phyloP scores from a whole-genome alignment of 306 rosid genomes.

The Coriaria nepalensis region DNA sequence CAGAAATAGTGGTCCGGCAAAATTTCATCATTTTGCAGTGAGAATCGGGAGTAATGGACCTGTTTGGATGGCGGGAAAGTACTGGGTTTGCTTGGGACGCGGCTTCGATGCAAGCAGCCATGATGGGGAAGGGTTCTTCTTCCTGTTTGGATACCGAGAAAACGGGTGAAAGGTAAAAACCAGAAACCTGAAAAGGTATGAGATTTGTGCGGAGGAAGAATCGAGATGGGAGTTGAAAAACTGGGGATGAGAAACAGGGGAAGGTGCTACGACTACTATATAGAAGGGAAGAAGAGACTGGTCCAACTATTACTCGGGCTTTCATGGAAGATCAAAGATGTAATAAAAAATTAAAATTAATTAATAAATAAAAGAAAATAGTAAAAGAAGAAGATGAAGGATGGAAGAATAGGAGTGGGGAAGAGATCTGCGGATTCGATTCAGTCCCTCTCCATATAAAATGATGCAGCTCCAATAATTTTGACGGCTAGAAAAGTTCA shows the following conservation, averaged over 20 bases:
- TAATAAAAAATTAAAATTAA: background rate
- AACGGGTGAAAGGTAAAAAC: conserved; percentile 1
- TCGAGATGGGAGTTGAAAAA: background rate
- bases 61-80: conserved; percentile 32
- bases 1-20: conserved; percentile 26
- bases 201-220: conserved; percentile 8
- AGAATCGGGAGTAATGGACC: conserved; percentile 12
- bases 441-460: too few species aligned
- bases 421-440: too few species aligned
- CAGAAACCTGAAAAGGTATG: conserved; percentile 6
- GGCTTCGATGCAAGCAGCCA: conserved; percentile 41
- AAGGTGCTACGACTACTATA: background rate
- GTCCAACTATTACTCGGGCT: background rate
- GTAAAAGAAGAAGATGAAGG: background rate
- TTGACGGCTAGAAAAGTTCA: too few species aligned
- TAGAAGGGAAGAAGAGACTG: conserved; percentile 1
- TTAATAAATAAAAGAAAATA: background rate
- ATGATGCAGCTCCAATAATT: too few species aligned
- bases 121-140: conserved; percentile 1
- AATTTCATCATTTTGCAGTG: conserved; percentile 12
- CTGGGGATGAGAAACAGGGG: conserved; percentile 15
- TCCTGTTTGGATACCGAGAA: conserved; percentile 9
- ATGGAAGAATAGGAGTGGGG: too few species aligned
- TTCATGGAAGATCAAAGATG: conserved; percentile 19
- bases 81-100: conserved; percentile 19